Base-by-base conservation (phyloP, 495 filamentous ascomycete genomes). In the Hypoxylon subgilvum region DNA sequence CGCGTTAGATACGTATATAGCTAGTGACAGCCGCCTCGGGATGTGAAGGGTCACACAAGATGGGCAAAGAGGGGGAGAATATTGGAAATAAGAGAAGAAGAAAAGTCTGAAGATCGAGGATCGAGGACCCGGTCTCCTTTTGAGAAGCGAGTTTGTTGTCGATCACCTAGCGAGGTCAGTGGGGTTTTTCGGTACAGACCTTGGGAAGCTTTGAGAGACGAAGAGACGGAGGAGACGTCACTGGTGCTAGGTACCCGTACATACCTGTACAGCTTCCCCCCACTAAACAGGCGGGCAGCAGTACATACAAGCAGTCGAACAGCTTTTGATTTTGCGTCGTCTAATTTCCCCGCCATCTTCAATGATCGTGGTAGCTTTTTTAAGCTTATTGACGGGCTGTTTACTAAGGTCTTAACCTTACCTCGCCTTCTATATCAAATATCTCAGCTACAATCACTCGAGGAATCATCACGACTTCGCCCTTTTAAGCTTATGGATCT, bases 81-180 rank as follows among this genome's bases (percentile, higher is more conserved):
- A 31, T 12, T 38, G 41, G 28, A 12, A 19, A 48, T 36, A 28
- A 43, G 32, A 21, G 23, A 44, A 52, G 45, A 38, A 25, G 19
- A 13, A 55, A 31, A 28, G 13, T n/a, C 4, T 10, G 25, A 25
- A 38, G 47, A 35, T 18, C 10, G 19, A 25, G 28, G 59, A 57
- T 52, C 36, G 59, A 63, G 22, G 48, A 63, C 18, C 35, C 36
- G 51, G 18, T 9, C 17, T 22, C 48, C 19, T 63, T 63, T 54
- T 58, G 53, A 49, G 32, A 63, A 63, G 44, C 48, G 52, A 53
- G 53, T 63, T 63, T 63, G 47, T 54, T 63, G 60, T 63, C 53
- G 60, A 63, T 58, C 60, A 54, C 30, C 36, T 36, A 16, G 49
- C 22, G n/a, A n/a, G n/a, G n/a, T n/a, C n/a, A 40, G 53, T 58